phyloP scores from a whole-genome alignment of 2,329 filamentous ascomycete species.

The Nigrograna mackinnonii region DNA sequence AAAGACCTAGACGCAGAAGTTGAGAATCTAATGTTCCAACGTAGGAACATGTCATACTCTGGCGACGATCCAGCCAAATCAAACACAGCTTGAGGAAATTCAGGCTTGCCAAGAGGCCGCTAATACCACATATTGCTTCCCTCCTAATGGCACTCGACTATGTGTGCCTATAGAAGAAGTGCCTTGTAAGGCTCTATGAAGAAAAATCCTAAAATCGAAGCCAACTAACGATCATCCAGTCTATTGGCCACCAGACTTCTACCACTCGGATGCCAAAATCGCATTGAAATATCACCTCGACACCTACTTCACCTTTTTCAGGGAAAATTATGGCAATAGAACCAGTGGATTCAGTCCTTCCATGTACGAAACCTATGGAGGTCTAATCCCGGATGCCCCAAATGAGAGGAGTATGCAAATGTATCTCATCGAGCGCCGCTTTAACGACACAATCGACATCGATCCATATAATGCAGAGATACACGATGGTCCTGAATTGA shows the following conservation, averaged over 20 bases:
- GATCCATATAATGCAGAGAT: constrained; percentile 1
- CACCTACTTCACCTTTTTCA: neutral
- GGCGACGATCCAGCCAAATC: too few species aligned
- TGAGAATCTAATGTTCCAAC: too few species aligned
- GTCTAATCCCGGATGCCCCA: neutral
- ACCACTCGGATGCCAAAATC: constrained; percentile 10
- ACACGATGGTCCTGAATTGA: constrained; percentile 15
- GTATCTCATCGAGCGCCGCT: constrained; percentile 5
- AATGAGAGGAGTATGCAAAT: constrained; percentile 10
- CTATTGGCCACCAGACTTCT: constrained; percentile 17
- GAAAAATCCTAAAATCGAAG: neutral
- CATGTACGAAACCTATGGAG: constrained; percentile 4
- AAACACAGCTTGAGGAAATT: constrained; percentile 5
- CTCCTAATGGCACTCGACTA: constrained; percentile 19
- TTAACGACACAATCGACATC: neutral
- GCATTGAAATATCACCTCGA: constrained; percentile 5
- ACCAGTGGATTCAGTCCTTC: constrained; percentile 8
- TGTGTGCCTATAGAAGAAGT: constrained; percentile 8
- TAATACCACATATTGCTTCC: constrained; percentile 19
- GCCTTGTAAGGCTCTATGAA: constrained; percentile 4
- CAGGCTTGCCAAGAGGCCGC: constrained; percentile 14
- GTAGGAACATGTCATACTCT: too few species aligned
- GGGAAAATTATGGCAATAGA: constrained; percentile 7
- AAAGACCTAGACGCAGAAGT: too few species aligned
- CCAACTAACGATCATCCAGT: constrained; percentile 1